A percentile compares a stretch with the other conserved stretches of the same genome.
Conservation (phyloP, 257 asterid species). For the Nicotiana tomentosiformis region DNA sequence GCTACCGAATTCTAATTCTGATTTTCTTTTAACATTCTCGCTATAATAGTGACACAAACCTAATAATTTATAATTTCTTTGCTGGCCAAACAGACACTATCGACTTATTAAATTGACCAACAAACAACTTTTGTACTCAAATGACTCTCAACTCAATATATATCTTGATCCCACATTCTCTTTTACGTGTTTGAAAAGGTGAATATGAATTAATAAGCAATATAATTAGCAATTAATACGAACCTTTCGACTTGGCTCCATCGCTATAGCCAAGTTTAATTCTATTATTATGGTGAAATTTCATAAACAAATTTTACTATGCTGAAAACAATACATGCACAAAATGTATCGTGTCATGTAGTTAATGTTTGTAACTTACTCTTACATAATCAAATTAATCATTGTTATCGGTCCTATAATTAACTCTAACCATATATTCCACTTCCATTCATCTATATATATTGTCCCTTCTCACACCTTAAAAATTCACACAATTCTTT, state of each 20-base stretch:
- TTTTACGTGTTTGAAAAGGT: neutral
- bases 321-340: neutral
- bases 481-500: neutral
- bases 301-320: neutral
- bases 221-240: neutral
- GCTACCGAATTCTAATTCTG: too few relatives aligned
- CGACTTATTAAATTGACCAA: too few relatives aligned
- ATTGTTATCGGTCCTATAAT: neutral
- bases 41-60: too few relatives aligned
- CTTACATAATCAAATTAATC: neutral
- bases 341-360: neutral
- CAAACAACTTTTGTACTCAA: too few relatives aligned
- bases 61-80: too few relatives aligned
- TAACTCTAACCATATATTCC: neutral
- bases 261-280: neutral
- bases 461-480: neutral
- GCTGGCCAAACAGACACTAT: too few relatives aligned
- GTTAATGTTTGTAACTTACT: neutral
- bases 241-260: neutral
- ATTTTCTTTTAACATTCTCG: too few relatives aligned
- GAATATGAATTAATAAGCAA: neutral
- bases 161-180: neutral
- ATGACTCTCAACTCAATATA: too few relatives aligned
- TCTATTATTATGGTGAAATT: neutral
- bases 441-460: neutral